Base-by-base conservation (phyloP, 768 basidiomycete species). In the Suillus cothurnatus region DNA sequence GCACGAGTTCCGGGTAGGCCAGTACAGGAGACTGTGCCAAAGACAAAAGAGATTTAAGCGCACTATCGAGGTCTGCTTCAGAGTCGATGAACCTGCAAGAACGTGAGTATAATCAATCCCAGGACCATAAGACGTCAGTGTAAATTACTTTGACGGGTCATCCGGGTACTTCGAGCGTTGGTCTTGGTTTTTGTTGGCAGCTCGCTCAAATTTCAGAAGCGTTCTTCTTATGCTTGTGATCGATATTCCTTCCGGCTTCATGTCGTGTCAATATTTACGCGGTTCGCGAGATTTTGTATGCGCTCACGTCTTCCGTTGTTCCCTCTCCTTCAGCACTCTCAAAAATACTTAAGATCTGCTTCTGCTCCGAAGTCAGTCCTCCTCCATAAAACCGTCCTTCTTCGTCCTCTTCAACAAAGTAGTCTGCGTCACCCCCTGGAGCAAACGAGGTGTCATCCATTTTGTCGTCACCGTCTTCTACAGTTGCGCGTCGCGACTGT, bases 381-480 rank as follows among this genome's bases (percentile, higher is more conserved):
- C 96, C 95, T 45, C 97, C 97, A 72, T 90, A 97, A 78, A 97
- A 96, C 14, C 95, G 84, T 1, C 94, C 95, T 70, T 95, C 94
- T 28, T 91, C 93, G 72, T 96, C 95, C 76, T 96, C 95, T 70
- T 97, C 96, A 5, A 75, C 85, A 71, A 92, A 95, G 75, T 95
- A 96, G 73, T 96, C 94, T 0, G 93, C 91, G 68, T 97, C 95
- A 28, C 89, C 89, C 12, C 93, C 93, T 14, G 93, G 94, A 0
- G 92, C 91, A 76, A 93, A 94, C 66, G 83, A 80, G 1, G 66
- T 67, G n/a, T 71, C 78, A 56, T 64, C 71, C 3, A 69, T 71
- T 14, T 71, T 74, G 21, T 73, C 80, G 58, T 72, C 76, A 34
- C 76, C 79, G 59, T 94, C 92, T 74, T 88, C 87, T 17, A 92